Evolutionary conservation across 164 flowering plant species (phyloP), one percentile per base, ranked within the genome.

Genomic region (Protea cynaroides): DNA sequence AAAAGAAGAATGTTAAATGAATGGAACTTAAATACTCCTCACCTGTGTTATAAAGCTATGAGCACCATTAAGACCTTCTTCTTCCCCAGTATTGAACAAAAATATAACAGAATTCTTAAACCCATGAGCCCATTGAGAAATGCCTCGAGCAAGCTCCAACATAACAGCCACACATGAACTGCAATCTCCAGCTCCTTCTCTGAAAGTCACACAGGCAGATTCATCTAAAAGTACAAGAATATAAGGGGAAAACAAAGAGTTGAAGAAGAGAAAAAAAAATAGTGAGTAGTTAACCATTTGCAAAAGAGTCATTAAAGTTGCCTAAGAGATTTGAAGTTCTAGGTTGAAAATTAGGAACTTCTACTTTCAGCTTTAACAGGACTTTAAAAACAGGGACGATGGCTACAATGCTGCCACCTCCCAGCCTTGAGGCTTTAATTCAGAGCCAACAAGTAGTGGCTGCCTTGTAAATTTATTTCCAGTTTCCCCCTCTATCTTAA

Each of bases 21-120:
- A 55, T 50, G 52, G 15, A 23, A 19, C 1, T 56, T 62, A 34
- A 58, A 59, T 56, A 24, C 58, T 61, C 21, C 62, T 60, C 72
- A 91, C 99, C 97, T 91, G 97, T 72, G 97, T 88, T 61, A 94
- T 80, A 76, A 94, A 94, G 83, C 99, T 94, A 75, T 94, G 96
- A 69, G 99, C 97, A 71, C 99, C 99, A 82, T 84, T 85, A 58
- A 94, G 82, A 62, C 99, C 99, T 65, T 94, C 99, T 76, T 94
- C 99, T 71, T 94, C 99, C 56, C 99, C 99, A 52, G 96, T 88
- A 72, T 94, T 94, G 63, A 94, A 88, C 49, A 94, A 74, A 72
- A 94, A 91, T 68, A 94, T 89, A 54, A 94, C 80, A 75, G 83
- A 74, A 67, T 84, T 80, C 72, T 84, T 91, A 54, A 89, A 89